Base-by-base conservation (phyloP, 805 yeast genomes). In the Nakazawaea populi region DNA sequence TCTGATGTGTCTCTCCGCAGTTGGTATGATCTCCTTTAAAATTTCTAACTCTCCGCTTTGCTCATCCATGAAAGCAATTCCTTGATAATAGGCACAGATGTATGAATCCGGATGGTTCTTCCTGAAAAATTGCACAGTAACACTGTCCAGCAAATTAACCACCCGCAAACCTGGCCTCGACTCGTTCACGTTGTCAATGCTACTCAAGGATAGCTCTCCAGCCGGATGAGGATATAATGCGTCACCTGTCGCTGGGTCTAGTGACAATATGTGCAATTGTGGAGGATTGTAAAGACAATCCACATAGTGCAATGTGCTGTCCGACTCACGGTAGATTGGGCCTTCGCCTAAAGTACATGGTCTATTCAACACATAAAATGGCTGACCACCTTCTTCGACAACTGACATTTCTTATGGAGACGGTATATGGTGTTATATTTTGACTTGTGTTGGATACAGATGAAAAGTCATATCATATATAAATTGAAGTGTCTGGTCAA, bases 321-420 rank as follows among this genome's bases (percentile, higher is more conserved):
- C 70, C 12, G 57, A 55, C 29, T 49, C 53, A 5, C 71, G 59
- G 58, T 59, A 67, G 37, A 66, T 63, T 4, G 66, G 65, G 27
- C 64, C 70, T 51, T 67, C 71, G n/a, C 70, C 70, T 2, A 67
- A 59, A 27, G 51, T 54, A 45, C 60, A 56, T 10, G 70, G 67
- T 31, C 61, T 56, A 27, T 56, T 54, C 28, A 61, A 53, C 44
- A 52, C 47, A 53, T 59, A 54, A 44, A 54, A 55, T 7, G 58
- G 56, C 29, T 49, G 52, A 12, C 27, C 43, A 14, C 35, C 49
- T 14, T 48, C 38, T 31, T 47, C 46, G 5, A 24, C 44, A 28
- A 30, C 32, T 46, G 48, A 31, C 38, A 39, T 29, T 12, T 18
- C 3, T 18, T 18, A 11, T 35, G 38, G 38, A 35, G 38, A 35